Conservation (phyloP, 2,329 filamentous ascomycete species). For the Aspergillus hortae region DNA sequence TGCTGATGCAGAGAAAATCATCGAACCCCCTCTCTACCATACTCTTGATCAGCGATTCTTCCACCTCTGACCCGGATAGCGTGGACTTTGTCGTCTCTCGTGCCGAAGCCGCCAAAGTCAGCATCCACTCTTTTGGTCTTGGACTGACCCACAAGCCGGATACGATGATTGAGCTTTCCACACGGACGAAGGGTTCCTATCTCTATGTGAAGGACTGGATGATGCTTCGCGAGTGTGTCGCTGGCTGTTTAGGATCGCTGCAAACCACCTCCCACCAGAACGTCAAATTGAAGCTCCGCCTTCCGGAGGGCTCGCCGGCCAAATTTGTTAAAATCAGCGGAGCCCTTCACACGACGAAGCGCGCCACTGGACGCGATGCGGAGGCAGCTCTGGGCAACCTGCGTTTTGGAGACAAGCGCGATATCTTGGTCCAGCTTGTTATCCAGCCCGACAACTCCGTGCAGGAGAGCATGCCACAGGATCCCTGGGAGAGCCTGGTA, state of each 20-base stretch:
- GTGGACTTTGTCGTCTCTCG: conserved; percentile 97
- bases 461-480: conserved; percentile 82
- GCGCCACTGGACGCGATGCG: conserved; percentile 88
- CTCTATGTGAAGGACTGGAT: conserved; percentile 99
- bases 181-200: conserved; percentile 92
- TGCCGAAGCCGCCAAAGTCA: conserved; percentile 92
- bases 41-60: conserved; percentile 94
- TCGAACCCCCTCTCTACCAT: conserved; percentile 95
- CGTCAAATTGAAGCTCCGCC: conserved; percentile 86
- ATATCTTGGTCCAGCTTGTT: conserved; percentile 89
- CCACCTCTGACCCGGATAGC: conserved; percentile 87
- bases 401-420: conserved; percentile 90
- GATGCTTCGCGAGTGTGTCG: conserved; percentile 96
- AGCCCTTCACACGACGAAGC: conserved; percentile 91
- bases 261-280: conserved; percentile 98
- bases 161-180: conserved; percentile 96
- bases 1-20: conserved; percentile 95
- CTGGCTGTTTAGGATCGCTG: conserved; percentile 84
- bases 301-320: conserved; percentile 93
- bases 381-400: conserved; percentile 90
- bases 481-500: conserved; percentile 96
- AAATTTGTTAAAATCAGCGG: conserved; percentile 99
- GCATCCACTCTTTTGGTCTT: conserved; percentile 93
- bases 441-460: conserved; percentile 81
- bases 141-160: conserved; percentile 97